phyloP scores from a whole-genome alignment of 2,329 filamentous ascomycete genomes.

The Rhinocladiella similis region DNA sequence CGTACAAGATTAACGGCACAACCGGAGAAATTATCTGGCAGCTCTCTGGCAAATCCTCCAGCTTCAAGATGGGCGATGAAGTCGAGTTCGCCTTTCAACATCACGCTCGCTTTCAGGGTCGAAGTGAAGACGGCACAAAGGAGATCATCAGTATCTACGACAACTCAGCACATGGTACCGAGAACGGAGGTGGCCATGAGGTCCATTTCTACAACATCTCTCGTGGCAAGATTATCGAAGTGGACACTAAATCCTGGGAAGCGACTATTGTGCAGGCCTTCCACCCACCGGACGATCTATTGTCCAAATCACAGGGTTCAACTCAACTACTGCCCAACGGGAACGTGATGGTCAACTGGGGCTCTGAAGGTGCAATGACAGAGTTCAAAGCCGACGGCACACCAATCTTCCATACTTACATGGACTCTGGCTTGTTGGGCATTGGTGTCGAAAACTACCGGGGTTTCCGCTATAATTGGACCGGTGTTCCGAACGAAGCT shows the following conservation, averaged over 20 bases:
- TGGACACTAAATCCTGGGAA: conserved; percentile 46
- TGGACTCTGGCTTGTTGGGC: conserved; percentile 35
- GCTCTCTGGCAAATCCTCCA: conserved; percentile 49
- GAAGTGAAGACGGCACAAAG: conserved; percentile 43
- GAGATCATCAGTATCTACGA: conserved; percentile 57
- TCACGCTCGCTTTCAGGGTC: conserved; percentile 48
- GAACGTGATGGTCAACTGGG: conserved; percentile 60
- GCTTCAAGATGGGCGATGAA: conserved; percentile 43
- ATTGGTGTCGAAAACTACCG: conserved; percentile 41
- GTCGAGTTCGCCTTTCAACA: conserved; percentile 54
- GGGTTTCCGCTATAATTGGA: conserved; percentile 42
- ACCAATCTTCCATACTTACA: conserved; percentile 37
- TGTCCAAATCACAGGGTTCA: conserved; percentile 54
- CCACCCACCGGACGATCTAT: conserved; percentile 50
- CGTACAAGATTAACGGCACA: conserved; percentile 45
- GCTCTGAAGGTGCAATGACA: conserved; percentile 50
- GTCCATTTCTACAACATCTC: conserved; percentile 44
- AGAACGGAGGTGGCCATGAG: conserved; percentile 38
- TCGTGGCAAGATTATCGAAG: conserved; percentile 46
- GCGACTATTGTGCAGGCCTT: conserved; percentile 49
- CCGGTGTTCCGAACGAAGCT: conserved; percentile 37
- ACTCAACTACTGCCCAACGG: conserved; percentile 57
- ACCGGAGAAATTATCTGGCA: conserved; percentile 51
- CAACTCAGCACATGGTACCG: conserved; percentile 53
- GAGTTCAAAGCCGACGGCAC: conserved; percentile 35